Evolutionary conservation across 1,284 basidiomycete species (phyloP), one percentile per base, ranked within the genome.

Genomic region (Pseudozyma hubeiensis): DNA sequence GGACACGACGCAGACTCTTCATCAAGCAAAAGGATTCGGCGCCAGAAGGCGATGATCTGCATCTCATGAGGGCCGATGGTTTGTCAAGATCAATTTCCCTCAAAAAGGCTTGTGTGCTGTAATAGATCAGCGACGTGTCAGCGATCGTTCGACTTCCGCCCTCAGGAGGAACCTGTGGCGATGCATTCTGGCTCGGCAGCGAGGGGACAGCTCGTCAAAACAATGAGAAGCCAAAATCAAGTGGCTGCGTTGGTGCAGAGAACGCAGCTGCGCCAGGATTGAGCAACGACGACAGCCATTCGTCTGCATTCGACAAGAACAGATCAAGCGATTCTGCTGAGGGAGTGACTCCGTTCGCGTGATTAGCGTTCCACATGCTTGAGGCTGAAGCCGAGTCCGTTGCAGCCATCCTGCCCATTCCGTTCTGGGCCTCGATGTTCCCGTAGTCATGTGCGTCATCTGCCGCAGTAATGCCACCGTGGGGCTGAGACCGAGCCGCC

Each of bases 271-370:
- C 68, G 1, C 58, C 60, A 5, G 68, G 68, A 9, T 71, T 71
- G 47, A 71, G 63, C 34, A 71, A 35, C 49, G 63, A 65, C 16
- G 68, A 71, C 9, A 71, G 58, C 68, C 68, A 71, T 29, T 71
- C 68, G 57, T 71, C 68, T 1, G 68, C 68, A 34, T 71, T 71
- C 13, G 63, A 62, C 11, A 71, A 52, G 39, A 71, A 71, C 24
- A 71, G 55, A n/a, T 71, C 68, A 16, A 71, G 43, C 31, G 68
- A 71, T 11, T 71, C 63, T 13, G 58, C 68, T 4, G 63, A 56
- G 7, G 68, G 63, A 0, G 63, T 71, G 47, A 65, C 61, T 2
- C 45, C 61, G 19, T 46, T 63, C 0, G 46, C 40, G 24, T 52
- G 58, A 19, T 24, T 44, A 2, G 60, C 16, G 19, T 63, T 54